Base-by-base conservation (phyloP, 768 basidiomycete genomes). In the Calocybe gangraenosa region DNA sequence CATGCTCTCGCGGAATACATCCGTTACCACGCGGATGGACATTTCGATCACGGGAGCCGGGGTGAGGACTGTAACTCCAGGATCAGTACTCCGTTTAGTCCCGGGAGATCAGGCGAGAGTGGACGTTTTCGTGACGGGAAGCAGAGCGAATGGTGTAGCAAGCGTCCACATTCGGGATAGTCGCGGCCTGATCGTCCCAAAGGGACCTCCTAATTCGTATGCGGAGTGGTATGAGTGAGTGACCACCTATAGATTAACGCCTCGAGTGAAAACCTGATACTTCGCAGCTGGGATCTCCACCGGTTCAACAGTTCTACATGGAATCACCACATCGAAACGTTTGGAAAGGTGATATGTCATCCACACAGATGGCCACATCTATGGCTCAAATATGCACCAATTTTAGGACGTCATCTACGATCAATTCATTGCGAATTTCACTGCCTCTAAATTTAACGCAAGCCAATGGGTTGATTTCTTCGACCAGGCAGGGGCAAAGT, bases 191-290 rank as follows among this genome's bases (percentile, higher is more conserved):
- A 41, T 10, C 18, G 25, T 1, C 25, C 5, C 7, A 25, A 41
- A 75, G 74, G 70, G 65, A 10, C 68, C 72, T 2, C 58, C 61
- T 0, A 54, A 52, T 11, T 49, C 53, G 9, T 79, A 79, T 48
- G 70, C 75, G 0, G 80, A 81, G 56, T 81, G 78, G 78, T 81
- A 79, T 47, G 58, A 71, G 75, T 76, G 55, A 46, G 71, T 70
- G 17, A 6, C 10, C 37, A 18, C 19, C n/a, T 25, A 13, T 44
- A n/a, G n/a, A n/a, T 20, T 4, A 21, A 22, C 7, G 1, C 7
- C 9, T 7, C 13, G 3, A 23, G 17, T n/a, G 22, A 33, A 20
- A 11, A 13, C 38, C 40, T 33, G 49, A 20, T 2, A 11, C 8
- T 36, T 19, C 32, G 13, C 33, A 74, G 72, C 47, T 71, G 65